Percentiles rank a stretch among this genome's conserved stretches.
phyloP scores from a whole-genome alignment of 306 rosid species.

The Biancaea sappan region DNA sequence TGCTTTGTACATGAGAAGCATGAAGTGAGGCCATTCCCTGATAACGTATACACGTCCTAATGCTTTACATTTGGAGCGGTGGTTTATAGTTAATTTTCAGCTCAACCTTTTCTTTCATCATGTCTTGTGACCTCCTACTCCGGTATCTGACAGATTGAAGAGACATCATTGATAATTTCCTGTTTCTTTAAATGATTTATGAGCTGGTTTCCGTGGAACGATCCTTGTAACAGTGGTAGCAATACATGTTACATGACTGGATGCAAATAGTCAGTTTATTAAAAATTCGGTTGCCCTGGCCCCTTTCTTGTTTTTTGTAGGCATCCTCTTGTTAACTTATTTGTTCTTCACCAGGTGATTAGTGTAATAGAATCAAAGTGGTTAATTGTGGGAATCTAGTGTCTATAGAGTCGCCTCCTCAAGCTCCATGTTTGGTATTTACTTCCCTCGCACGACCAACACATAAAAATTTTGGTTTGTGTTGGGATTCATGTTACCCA shows the following conservation, averaged over 20 bases:
- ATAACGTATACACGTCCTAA: background rate
- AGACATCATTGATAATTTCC: background rate
- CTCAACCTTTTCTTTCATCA: background rate
- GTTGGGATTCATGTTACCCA: background rate
- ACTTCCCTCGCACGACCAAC: background rate
- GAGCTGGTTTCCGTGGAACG: conserved; percentile 4
- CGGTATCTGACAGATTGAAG: background rate
- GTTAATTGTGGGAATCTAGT: background rate
- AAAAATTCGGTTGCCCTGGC: too few species aligned
- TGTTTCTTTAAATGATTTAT: background rate
- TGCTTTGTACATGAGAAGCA: conserved; percentile 12
- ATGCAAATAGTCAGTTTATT: background rate
- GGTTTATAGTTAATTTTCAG: background rate
- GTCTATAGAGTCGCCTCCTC: background rate
- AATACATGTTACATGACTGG: background rate
- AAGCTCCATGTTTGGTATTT: background rate
- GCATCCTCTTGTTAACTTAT: too few species aligned
- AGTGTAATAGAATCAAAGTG: background rate
- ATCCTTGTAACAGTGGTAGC: background rate
- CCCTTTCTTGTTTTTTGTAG: too few species aligned
- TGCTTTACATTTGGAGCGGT: background rate
- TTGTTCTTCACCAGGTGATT: background rate
- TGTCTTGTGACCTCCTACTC: background rate
- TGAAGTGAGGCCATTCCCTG: background rate
- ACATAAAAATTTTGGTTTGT: background rate